phyloP scores from a whole-genome alignment of 2,329 filamentous ascomycete species.

The Tricladium varicosporioides region DNA sequence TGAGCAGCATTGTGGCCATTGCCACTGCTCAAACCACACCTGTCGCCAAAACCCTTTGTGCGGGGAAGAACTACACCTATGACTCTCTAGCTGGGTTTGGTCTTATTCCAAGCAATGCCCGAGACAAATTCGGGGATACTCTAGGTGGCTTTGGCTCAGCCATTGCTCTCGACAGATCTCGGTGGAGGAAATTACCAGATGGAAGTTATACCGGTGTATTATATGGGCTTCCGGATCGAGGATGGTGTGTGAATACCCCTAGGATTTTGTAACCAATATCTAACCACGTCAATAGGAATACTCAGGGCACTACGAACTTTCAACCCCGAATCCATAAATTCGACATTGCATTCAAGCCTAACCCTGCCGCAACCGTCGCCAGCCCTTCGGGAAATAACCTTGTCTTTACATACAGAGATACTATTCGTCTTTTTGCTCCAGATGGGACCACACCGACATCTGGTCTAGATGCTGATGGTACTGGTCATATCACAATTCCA shows the following conservation, averaged over 20 bases:
- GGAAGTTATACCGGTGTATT: slow-evolving; percentile 56
- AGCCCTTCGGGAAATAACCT: slow-evolving; percentile 60
- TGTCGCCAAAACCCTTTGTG: slow-evolving; percentile 33
- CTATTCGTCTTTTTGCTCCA: slow-evolving; percentile 62
- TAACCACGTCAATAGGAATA: slow-evolving; percentile 51
- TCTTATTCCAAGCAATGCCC: slow-evolving; percentile 52
- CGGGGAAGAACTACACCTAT: slow-evolving; percentile 63
- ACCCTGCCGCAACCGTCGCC: slow-evolving; percentile 47
- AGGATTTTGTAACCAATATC: not conserved
- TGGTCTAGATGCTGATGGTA: slow-evolving; percentile 59
- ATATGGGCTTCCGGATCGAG: slow-evolving; percentile 64
- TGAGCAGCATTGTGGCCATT: slow-evolving; percentile 5
- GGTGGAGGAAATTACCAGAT: slow-evolving; percentile 54
- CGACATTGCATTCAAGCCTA: slow-evolving; percentile 54
- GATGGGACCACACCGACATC: slow-evolving; percentile 56
- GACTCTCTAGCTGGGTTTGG: slow-evolving; percentile 67
- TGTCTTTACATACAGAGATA: slow-evolving; percentile 60
- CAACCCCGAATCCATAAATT: slow-evolving; percentile 69
- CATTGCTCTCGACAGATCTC: slow-evolving; percentile 57
- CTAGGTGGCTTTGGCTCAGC: slow-evolving; percentile 65
- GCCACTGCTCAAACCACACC: slow-evolving; percentile 2
- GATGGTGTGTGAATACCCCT: slow-evolving; percentile 48
- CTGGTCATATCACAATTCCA: slow-evolving; percentile 50
- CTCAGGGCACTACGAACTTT: slow-evolving; percentile 66
- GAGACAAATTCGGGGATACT: slow-evolving; percentile 69